Evolutionary conservation across 768 basidiomycete species (phyloP).

Genomic region (Naematelia aurantialba): DNA sequence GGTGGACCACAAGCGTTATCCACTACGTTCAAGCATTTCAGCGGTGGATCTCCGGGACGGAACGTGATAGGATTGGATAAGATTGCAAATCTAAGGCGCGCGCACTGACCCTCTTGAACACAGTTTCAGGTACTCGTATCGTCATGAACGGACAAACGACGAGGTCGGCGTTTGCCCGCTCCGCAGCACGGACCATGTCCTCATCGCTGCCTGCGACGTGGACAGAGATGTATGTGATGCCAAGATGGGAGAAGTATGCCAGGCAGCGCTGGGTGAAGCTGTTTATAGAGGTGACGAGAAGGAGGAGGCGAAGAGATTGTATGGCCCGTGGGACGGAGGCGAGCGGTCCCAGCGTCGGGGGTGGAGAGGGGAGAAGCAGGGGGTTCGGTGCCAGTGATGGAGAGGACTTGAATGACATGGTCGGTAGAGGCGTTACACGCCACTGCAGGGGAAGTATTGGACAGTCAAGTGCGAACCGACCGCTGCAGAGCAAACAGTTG

Average conservation of each 20-base stretch:
- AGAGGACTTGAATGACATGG: constrained; percentile 11
- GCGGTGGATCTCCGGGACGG: not conserved
- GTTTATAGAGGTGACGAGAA: constrained; percentile 40
- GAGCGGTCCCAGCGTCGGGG: not conserved
- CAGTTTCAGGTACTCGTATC: constrained; percentile 29
- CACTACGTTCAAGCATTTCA: constrained; percentile 22
- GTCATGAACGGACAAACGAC: constrained; percentile 45
- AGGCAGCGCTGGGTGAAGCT: constrained; percentile 37
- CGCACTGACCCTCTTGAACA: constrained; percentile 33
- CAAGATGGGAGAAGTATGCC: constrained; percentile 29
- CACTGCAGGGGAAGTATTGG: too few species aligned
- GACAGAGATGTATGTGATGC: constrained; percentile 28
- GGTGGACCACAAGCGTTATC: constrained; percentile 43
- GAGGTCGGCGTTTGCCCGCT: constrained; percentile 27
- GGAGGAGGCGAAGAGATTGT: constrained; percentile 19
- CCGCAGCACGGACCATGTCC: constrained; percentile 28
- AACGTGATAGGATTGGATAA: not conserved
- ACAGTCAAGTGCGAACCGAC: too few species aligned
- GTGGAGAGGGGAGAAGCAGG: constrained; percentile 10
- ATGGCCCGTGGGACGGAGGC: not conserved
- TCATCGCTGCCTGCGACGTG: constrained; percentile 37
- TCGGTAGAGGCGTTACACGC: too few species aligned
- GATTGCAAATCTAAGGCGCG: not conserved
- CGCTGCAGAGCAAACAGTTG: too few species aligned
- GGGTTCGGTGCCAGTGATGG: constrained; percentile 8